A percentile compares a stretch with the other conserved stretches of the same genome.
phyloP scores from a whole-genome alignment of 768 basidiomycete species.

The Tylopilus sp. region DNA sequence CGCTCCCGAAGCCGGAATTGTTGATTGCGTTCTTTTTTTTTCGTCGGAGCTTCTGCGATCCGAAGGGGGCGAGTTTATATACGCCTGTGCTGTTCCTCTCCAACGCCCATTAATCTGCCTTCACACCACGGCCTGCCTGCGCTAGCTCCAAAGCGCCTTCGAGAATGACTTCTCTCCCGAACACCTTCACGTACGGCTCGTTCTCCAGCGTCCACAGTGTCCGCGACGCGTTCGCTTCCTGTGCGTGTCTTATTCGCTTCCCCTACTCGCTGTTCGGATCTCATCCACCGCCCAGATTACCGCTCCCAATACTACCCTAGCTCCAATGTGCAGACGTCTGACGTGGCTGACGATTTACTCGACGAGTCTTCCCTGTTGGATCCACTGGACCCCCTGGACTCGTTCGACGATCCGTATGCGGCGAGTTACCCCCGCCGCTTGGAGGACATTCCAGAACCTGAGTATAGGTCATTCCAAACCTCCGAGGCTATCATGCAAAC shows the following conservation, averaged over 20 bases:
- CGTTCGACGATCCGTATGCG: background rate
- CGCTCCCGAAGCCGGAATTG: background rate
- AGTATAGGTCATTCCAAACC: conserved; percentile 5
- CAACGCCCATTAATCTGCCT: background rate
- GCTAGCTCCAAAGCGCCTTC: background rate
- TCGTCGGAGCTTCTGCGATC: background rate
- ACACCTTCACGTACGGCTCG: conserved; percentile 44
- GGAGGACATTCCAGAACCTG: background rate
- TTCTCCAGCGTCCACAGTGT: conserved; percentile 48
- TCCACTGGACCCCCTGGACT: background rate
- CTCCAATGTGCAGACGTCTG: conserved; percentile 50
- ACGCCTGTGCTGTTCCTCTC: background rate
- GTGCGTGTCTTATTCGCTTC: conserved; percentile 34
- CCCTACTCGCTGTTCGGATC: background rate
- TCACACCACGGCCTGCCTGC: background rate
- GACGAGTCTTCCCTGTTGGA: conserved; percentile 22
- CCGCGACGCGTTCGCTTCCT: conserved; percentile 57
- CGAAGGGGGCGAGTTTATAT: background rate
- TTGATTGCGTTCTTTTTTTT: conserved; percentile 1
- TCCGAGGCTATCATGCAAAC: conserved; percentile 21
- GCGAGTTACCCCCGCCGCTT: conserved; percentile 7
- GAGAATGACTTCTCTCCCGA: conserved; percentile 49
- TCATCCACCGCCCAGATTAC: conserved; percentile 45
- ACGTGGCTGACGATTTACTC: conserved; percentile 37
- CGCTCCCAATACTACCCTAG: conserved; percentile 66